These are phyloP conservation scores for Trichosporon coremiiforme DNA, from an alignment of 1,284 basidiomycete genomes.

Conservation along the genomic window DNA sequence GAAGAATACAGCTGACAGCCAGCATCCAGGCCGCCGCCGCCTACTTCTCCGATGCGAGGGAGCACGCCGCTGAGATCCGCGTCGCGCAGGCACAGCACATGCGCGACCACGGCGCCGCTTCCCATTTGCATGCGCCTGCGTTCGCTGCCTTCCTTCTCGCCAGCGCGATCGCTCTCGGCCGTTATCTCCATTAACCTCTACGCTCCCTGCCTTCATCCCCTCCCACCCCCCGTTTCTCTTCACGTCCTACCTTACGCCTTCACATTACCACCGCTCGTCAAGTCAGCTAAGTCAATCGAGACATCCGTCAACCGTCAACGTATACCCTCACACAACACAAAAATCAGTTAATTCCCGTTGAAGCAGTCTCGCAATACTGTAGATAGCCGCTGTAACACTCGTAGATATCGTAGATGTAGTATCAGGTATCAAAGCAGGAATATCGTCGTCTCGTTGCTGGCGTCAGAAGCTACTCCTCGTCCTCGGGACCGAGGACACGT, in stretches of 20 bases:
- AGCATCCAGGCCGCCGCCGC: neutral
- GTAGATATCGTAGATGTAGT: slow-evolving; percentile 14
- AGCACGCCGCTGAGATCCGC: neutral
- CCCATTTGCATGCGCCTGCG: neutral
- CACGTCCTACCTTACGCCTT: neutral
- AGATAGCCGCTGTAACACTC: slow-evolving; percentile 3
- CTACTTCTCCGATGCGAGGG: neutral
- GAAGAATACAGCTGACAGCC: too few species aligned
- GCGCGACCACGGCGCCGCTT: neutral
- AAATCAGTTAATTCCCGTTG: neutral
- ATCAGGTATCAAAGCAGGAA: neutral
- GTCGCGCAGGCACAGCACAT: neutral
- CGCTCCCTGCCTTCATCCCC: neutral
- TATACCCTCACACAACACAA: neutral
- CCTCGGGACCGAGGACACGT: neutral
- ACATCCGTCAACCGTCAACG: neutral
- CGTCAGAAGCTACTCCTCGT: neutral
- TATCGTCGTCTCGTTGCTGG: too few species aligned
- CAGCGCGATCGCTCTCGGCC: neutral
- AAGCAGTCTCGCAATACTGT: neutral
- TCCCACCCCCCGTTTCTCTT: neutral
- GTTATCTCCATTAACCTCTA: neutral
- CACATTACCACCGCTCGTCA: too few species aligned
- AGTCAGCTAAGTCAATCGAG: neutral
- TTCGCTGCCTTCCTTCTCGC: neutral